Base-by-base conservation (phyloP, 2,329 filamentous ascomycete species). In the Penicillium sp. region DNA sequence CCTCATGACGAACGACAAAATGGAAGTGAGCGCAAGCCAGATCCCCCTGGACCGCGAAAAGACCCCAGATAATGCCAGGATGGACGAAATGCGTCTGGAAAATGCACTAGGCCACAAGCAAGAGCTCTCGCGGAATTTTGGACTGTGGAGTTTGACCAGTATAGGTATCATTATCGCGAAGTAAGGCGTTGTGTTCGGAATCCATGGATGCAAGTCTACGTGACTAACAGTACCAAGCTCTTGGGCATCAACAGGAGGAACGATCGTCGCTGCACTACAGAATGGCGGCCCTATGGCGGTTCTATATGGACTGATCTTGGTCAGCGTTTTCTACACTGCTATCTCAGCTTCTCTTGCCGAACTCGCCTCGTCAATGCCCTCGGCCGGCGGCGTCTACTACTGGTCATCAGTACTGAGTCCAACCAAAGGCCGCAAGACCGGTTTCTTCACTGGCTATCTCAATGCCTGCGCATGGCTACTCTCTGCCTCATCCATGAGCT, bases 201-300 rank as follows among this genome's bases (percentile, higher is more conserved):
- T 18, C 18, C 18, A 18, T 18, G 18, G 18, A 18, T n/a, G 47
- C 5, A 2, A 24, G 34, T 21, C 38, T 31, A n/a, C 16, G 10
- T 21, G 18, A 40, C 50, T 60, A 43, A 56, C 46, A 18, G 1
- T 3, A 16, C 36, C 27, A 36, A 86, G 84, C 58, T 83, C 83
- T 3, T 87, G 84, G 84, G 77, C 83, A 31, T 80, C 83, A 4
- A 71, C 84, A n/a, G 84, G 83, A 16, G 83, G 83, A 2, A 84
- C 83, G 0, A 72, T 73, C 34, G 74, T 79, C 11, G 74, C 82
- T 29, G 79, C 81, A 27, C 79, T 85, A 46, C 79, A 79, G 63
- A 85, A 86, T 70, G 83, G 84, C 39, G 84, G 84, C 0, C 81
- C 83, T 0, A 82, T 84, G 6, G 83, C 83, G 0, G 81, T 86